Base-by-base conservation (phyloP, 2,329 filamentous ascomycete genomes). In the Rhynchosporium agropyri region DNA sequence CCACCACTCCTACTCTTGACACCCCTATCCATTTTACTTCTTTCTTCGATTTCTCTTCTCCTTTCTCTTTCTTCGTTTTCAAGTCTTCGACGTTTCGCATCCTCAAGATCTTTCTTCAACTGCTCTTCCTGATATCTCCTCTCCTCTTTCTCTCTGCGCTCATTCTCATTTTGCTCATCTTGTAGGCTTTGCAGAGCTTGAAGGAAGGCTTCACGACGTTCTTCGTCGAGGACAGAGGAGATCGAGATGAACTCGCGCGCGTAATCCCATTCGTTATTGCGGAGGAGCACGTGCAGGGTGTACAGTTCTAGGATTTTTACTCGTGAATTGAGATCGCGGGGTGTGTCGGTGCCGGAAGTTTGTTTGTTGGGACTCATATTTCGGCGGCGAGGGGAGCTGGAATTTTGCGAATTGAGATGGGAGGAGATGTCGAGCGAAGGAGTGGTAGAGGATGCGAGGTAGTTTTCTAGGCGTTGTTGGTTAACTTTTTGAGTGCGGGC, bases 241-340 rank as follows among this genome's bases (percentile, higher is more conserved):
- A 92, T 86, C 71, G 83, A 86, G 72, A 98, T 96, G 75, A 98
- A 98, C 70, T 96, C 91, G 64, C 87, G 85, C 3, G 95, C 92
- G 71, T 97, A 97, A 63, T 97, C 91, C 95, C 95, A 99, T 77
- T 98, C 92, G 61, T 91, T 88, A 70, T 97, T 98, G 59, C 92
- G 85, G 4, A 94, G 87, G n/a, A 99, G 85, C 7, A 98, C 91
- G 74, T 99, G 95, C 4, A 99, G 83, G 0, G 92, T 96, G 76
- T 97, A 99, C 8, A 99, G 83, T 77, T 99, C 95, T 57, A 99
- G 85, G 48, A 99, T 90, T 79, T 96, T 96, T 67, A 97, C 88
- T 51, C 92, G 85, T 4, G 91, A 88, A 69, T 90, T 89, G 42
- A 97, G 84, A 73, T 96, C 92, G 66, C 91, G 87, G 0, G 92